phyloP scores from a whole-genome alignment of 1,284 basidiomycete species.

The Irpex sp. region DNA sequence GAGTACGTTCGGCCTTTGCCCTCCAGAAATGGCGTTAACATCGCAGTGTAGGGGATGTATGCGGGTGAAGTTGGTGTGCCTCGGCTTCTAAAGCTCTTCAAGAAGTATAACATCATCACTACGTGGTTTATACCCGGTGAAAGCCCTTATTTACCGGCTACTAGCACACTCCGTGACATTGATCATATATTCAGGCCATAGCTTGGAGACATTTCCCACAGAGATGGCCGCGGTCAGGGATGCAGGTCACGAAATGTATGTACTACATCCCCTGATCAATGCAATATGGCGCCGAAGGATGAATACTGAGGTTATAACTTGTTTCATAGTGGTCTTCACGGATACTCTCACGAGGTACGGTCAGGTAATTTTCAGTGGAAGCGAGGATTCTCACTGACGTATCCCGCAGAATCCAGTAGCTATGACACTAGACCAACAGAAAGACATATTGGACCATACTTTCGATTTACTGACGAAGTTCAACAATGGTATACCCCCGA shows the following conservation, averaged over 20 bases:
- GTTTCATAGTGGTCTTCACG: conserved; percentile 56
- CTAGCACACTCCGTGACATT: not conserved
- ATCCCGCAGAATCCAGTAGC: conserved; percentile 52
- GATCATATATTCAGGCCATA: conserved; percentile 45
- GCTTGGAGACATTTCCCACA: conserved; percentile 66
- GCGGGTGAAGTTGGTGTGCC: conserved; percentile 73
- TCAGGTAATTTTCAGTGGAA: not conserved
- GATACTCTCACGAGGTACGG: conserved; percentile 68
- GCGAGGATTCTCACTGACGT: not conserved
- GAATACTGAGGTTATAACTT: not conserved
- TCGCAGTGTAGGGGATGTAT: conserved; percentile 50
- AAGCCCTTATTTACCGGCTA: not conserved
- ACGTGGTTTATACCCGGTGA: conserved; percentile 71
- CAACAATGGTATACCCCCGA: conserved; percentile 62
- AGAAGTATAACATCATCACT: conserved; percentile 67
- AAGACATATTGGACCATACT: conserved; percentile 70
- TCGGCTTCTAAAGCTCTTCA: conserved; percentile 67
- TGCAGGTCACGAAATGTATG: conserved; percentile 66
- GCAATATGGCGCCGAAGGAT: no score
- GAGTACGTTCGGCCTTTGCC: conserved; percentile 31
- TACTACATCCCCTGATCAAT: not conserved
- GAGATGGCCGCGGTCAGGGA: conserved; percentile 65
- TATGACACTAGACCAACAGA: conserved; percentile 66
- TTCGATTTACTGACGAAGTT: conserved; percentile 66
- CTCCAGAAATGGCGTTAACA: not conserved